Evolutionary conservation across 73 alveolate genomes (phyloP), one percentile per base, ranked within the genome.

Genomic region (Urostyla sp.): DNA sequence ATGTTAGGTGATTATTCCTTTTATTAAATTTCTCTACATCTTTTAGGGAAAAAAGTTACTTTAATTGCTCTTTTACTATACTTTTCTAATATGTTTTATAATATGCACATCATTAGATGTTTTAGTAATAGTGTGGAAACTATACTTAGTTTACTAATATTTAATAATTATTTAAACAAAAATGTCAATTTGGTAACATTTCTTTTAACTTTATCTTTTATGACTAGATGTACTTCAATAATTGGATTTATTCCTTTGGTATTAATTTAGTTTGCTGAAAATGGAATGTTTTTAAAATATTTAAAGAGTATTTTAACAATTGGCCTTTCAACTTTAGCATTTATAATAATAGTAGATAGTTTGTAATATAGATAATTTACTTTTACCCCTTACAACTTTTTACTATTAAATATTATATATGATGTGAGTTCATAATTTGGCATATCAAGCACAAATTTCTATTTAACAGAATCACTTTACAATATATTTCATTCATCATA

Each of bases 1-100:
- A n/a, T 78, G 7, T 1, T 43, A 32, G 28, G 75, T 16, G 89
- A 78, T 30, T 8, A 10, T 7, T 44, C 20, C 28, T 18, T 78
- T 10, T 78, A 38, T n/a, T 30, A 37, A 13, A n/a, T 78, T 8
- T 72, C 30, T 1, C 20, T 35, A 50, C 16, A 59, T 44, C 13
- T 40, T 6, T 66, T 58, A 28, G 67, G 67, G 0, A 23, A 43
- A 27, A 10, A 36, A 1, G 74, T 52, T 15, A 38, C 76, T 1
- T 21, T 16, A 2, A 36, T 59, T 28, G 56, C 54, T 20, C 45
- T 59, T 34, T 26, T 59, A 18, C 6, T 59, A 5, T 13, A 24
- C 26, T 5, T 59, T 4, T 24, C 34, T 18, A 26, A 20, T 36
- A 24, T 15, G 28, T 30, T 1, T 5, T 16, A 13, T 18, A 32